These are phyloP conservation scores for Limonium bicolor DNA, from an alignment of 148 eudicot genomes.

Conservation along the genomic window DNA sequence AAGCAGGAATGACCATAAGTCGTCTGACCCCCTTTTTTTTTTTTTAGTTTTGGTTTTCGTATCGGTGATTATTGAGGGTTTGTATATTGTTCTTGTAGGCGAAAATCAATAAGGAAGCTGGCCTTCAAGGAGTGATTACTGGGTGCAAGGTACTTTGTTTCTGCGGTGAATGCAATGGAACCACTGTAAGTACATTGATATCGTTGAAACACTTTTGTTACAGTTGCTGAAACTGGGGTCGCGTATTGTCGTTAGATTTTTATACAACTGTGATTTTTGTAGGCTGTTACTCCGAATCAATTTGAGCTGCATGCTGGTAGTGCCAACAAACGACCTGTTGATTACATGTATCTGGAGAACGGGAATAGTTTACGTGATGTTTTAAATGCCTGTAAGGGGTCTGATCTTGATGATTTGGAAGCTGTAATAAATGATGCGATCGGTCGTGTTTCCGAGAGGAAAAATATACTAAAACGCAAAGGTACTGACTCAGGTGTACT, in stretches of 20 bases:
- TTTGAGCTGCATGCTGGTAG: conserved; percentile 82
- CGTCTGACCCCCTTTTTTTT: not conserved
- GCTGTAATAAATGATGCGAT: conserved; percentile 21
- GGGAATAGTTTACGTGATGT: conserved; percentile 58
- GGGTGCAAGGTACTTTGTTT: conserved; percentile 55
- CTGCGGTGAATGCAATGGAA: conserved; percentile 45
- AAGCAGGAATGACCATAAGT: too few relatives aligned
- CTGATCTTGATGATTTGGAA: conserved; percentile 20
- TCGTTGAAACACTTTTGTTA: too few relatives aligned
- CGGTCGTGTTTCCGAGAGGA: conserved; percentile 15
- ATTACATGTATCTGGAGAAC: conserved; percentile 65
- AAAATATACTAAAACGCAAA: too few relatives aligned
- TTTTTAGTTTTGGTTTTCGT: not conserved
- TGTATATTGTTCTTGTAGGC: conserved; percentile 5
- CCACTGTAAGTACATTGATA: conserved; percentile 23
- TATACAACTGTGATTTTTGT: conserved; percentile 9
- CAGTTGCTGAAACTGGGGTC: too few relatives aligned
- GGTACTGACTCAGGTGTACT: too few relatives aligned
- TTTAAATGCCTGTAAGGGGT: conserved; percentile 40
- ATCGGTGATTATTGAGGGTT: not conserved
- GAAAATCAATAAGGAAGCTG: conserved; percentile 13
- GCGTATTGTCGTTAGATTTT: not conserved
- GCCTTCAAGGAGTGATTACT: conserved; percentile 40
- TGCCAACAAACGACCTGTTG: conserved; percentile 68
- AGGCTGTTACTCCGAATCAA: conserved; percentile 54